A percentile compares a stretch with the other conserved stretches of the same genome.
phyloP scores from a whole-genome alignment of 805 yeast genomes.

The Candida hispaniensis region DNA sequence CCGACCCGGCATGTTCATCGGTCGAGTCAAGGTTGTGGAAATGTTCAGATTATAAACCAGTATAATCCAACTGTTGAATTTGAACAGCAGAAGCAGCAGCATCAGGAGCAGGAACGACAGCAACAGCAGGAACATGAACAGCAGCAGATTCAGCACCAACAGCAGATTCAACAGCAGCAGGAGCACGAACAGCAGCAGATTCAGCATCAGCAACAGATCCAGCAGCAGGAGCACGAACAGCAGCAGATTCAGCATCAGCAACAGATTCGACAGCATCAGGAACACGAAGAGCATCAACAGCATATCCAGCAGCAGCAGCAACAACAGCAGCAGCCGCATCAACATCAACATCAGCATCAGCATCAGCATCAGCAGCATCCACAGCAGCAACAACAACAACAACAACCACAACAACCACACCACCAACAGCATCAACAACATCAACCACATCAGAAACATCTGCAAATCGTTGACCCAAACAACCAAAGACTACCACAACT shows the following conservation, averaged over 20 bases:
- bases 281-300: not conserved
- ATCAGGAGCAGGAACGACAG: too few relatives aligned
- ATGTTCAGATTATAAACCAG: too few relatives aligned
- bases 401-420: not conserved
- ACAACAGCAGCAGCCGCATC: not conserved
- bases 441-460: not conserved
- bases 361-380: not conserved
- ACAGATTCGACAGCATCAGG: not conserved
- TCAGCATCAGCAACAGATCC: conserved; percentile 2
- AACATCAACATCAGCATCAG: not conserved
- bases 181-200: not conserved
- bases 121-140: not conserved
- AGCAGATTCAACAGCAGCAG: conserved; percentile 2
- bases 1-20: too few relatives aligned
- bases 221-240: not conserved
- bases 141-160: not conserved
- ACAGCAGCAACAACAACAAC: not conserved
- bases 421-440: conserved; percentile 1
- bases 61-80: too few relatives aligned
- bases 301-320: not conserved
- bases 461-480: too few relatives aligned
- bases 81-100: too few relatives aligned
- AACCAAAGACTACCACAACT: not conserved
- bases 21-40: too few relatives aligned
- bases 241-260: not conserved